A percentile compares a stretch with the other conserved stretches of the same genome.
Conservation (phyloP, 768 basidiomycete genomes). For the Leccinellum luteum region DNA sequence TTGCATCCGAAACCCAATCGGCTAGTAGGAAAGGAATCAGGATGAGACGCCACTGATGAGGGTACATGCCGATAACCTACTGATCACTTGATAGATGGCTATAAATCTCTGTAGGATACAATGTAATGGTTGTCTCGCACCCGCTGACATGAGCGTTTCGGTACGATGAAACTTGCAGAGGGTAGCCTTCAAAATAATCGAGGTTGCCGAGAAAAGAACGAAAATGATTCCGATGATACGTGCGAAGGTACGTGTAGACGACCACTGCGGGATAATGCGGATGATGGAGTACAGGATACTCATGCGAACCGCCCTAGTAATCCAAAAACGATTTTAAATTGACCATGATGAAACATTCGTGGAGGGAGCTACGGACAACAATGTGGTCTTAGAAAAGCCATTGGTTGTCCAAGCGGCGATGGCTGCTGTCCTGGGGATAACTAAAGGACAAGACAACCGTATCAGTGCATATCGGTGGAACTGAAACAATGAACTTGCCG, state of each 20-base stretch:
- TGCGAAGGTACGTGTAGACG: neutral
- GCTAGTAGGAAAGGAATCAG: too few relatives aligned
- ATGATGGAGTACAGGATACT: neutral
- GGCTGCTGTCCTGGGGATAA: neutral
- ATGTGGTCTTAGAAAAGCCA: neutral
- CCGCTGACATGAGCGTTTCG: neutral
- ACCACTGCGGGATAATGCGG: neutral
- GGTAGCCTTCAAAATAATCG: neutral
- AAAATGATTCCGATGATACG: neutral
- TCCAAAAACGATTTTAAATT: too few relatives aligned
- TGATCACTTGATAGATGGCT: too few relatives aligned
- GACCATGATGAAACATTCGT: neutral
- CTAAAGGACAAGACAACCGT: neutral
- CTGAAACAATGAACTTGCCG: neutral
- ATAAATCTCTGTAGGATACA: neutral
- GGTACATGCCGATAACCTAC: too few relatives aligned
- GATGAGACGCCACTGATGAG: neutral
- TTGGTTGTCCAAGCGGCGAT: neutral
- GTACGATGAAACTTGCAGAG: neutral
- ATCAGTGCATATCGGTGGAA: neutral
- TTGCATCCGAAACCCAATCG: too few relatives aligned
- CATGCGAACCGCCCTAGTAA: neutral
- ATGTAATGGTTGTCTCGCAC: neutral
- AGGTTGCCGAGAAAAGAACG: neutral
- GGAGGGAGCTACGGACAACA: neutral